These are phyloP conservation scores for Lithospermum erythrorhizon DNA, from an alignment of 257 asterid species.

Conservation along the genomic window DNA sequence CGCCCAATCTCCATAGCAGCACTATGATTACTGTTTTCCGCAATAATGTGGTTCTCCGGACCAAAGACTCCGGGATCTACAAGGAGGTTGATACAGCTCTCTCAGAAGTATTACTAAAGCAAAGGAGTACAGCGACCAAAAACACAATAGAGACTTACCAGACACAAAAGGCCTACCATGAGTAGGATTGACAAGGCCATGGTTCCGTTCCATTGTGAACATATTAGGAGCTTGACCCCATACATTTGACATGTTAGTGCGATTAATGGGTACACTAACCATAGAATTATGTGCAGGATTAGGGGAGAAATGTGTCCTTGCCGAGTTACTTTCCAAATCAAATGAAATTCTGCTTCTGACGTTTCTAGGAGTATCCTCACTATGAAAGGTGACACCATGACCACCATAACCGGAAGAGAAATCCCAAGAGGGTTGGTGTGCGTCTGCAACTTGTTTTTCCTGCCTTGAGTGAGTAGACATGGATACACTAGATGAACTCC, in stretches of 20 bases:
- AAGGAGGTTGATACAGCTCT: conserved; percentile 17
- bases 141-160: conserved; percentile 19
- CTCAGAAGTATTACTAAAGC: conserved; percentile 6
- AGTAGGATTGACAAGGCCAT: conserved; percentile 18
- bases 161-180: conserved; percentile 25
- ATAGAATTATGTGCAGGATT: conserved; percentile 18
- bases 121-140: neutral
- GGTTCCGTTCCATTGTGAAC: conserved; percentile 26
- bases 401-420: conserved; percentile 27
- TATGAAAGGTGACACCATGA: conserved; percentile 25
- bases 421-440: conserved; percentile 29
- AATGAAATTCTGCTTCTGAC: conserved; percentile 37
- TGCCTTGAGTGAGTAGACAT: conserved; percentile 35
- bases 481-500: conserved; percentile 39
- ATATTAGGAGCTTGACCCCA: conserved; percentile 30
- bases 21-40: conserved; percentile 18
- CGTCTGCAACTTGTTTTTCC: conserved; percentile 34
- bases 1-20: conserved; percentile 22
- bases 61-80: conserved; percentile 26
- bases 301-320: conserved; percentile 24
- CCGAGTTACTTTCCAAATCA: conserved; percentile 21
- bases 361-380: conserved; percentile 29
- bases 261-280: conserved; percentile 20
- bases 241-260: conserved; percentile 16
- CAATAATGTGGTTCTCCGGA: conserved; percentile 15